A percentile compares a stretch with the other conserved stretches of the same genome.
Evolutionary conservation across 495 filamentous ascomycete genomes (phyloP).

Genomic region (Neurospora tetraspora): DNA sequence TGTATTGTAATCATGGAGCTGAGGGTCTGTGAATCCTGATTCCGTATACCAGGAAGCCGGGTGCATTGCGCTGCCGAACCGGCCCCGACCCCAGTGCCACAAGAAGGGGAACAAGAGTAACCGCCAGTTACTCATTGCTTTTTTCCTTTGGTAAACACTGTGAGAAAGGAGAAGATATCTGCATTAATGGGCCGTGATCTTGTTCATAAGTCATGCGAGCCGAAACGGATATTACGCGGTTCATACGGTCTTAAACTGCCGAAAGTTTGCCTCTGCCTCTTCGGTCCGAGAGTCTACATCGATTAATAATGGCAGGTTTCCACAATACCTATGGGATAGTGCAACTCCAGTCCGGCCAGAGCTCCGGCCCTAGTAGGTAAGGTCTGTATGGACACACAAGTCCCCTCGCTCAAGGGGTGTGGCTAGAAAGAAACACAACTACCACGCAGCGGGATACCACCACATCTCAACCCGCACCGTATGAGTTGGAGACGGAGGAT

Average conservation of each 20-base stretch:
- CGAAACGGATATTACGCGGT: not conserved
- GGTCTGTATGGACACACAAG: no score
- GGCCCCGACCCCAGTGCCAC: not conserved
- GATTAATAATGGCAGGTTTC: not conserved
- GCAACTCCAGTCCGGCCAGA: not conserved
- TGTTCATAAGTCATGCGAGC: not conserved
- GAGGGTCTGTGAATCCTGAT: not conserved
- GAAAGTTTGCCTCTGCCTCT: not conserved
- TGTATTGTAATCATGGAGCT: not conserved
- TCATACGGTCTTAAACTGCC: not conserved
- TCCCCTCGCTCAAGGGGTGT: not conserved
- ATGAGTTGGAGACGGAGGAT: not conserved
- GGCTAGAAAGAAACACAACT: not conserved
- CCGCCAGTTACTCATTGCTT: not conserved
- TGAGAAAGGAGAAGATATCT: conserved; percentile 5
- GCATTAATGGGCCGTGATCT: conserved; percentile 35
- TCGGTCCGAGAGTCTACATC: not conserved
- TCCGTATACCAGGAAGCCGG: not conserved
- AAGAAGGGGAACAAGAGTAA: not conserved
- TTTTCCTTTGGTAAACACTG: not conserved
- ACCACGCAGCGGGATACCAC: not conserved
- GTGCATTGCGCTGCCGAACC: not conserved
- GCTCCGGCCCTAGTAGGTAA: not conserved
- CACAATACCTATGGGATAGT: not conserved
- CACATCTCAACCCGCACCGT: not conserved